Base-by-base conservation (phyloP, 176 grass and related monocot species). In the Oryza brachyantha region DNA sequence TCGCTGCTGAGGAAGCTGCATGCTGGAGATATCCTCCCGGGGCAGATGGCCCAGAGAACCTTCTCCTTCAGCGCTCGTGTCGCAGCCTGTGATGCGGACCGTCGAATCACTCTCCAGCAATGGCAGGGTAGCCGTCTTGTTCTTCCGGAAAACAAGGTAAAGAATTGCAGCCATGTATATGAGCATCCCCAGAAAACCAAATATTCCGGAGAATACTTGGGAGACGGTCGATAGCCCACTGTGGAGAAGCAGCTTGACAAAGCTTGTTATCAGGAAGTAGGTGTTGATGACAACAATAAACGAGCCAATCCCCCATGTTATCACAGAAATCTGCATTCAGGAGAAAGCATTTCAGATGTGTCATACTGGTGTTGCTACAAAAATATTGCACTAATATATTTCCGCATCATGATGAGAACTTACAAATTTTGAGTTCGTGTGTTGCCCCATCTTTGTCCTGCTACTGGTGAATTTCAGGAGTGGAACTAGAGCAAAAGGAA, bases 391-490 rank as follows among this genome's bases (percentile, higher is more conserved):
- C n/a, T n/a, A n/a, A 38, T 13, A 48, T 28, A 28, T 50, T 36
- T 37, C 5, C 8, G 8, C 24, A 29, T 81, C 76, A 10, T 71
- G 10, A 14, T 13, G 39, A 2, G 36, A 55, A 79, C 87, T 90
- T 83, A 98, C 95, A 0, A 52, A 81, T 75, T 70, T 83, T 82
- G 95, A 92, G 76, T 94, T 98, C 31, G 73, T 86, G 52, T 98
- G 81, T 58, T 67, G 76, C 10, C 92, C 95, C 95, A 98, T 98
- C 81, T 98, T 98, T 73, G 90, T 98, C 67, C 81, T 88, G 45
- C 95, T 94, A 46, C 90, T 94, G 19, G 95, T 98, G 70, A 98
- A 98, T 84, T 98, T 98, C 54, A 98, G 90, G 54, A 98, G 92
- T 43, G 92, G 95, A 66, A 98, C 80, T 17, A 98, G 74, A 80